A percentile compares a stretch with the other conserved stretches of the same genome.
These are phyloP conservation scores for Alternaria ethzedia DNA, from an alignment of 2,329 filamentous ascomycete genomes.

Conservation along the genomic window DNA sequence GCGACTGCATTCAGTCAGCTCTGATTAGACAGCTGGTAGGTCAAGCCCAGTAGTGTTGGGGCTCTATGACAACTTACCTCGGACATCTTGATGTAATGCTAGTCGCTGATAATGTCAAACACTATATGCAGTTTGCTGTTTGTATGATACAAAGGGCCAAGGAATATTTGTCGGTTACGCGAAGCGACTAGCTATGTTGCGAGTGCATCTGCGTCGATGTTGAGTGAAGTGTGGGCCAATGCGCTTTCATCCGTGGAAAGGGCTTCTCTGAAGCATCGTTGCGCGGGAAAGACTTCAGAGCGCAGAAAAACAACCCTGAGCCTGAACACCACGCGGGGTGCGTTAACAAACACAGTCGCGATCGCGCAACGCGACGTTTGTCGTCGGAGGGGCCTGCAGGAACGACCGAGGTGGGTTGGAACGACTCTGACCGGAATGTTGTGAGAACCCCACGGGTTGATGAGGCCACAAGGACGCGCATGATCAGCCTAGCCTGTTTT, in stretches of 20 bases:
- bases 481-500: neutral
- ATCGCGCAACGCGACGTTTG: constrained; percentile 8
- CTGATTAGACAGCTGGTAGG: neutral
- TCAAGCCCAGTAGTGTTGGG: neutral
- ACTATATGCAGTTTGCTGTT: neutral
- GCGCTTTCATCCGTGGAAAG: constrained; percentile 8
- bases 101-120: neutral
- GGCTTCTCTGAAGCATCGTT: constrained; percentile 3
- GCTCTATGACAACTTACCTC: constrained; percentile 3
- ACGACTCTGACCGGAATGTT: constrained; percentile 1
- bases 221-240: neutral
- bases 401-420: constrained; percentile 4
- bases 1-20: constrained; percentile 4
- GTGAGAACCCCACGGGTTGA: constrained; percentile 1
- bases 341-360: neutral
- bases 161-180: neutral
- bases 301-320: constrained; percentile 2
- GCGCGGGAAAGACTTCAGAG: constrained; percentile 1
- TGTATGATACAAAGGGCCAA: neutral
- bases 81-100: constrained; percentile 6
- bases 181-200: neutral
- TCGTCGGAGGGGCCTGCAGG: neutral
- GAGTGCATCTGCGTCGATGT: neutral
- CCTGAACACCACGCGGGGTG: neutral
- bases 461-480: constrained; percentile 1